phyloP scores from a whole-genome alignment of 2,329 filamentous ascomycete genomes.

The Fusarium phyllophilum region DNA sequence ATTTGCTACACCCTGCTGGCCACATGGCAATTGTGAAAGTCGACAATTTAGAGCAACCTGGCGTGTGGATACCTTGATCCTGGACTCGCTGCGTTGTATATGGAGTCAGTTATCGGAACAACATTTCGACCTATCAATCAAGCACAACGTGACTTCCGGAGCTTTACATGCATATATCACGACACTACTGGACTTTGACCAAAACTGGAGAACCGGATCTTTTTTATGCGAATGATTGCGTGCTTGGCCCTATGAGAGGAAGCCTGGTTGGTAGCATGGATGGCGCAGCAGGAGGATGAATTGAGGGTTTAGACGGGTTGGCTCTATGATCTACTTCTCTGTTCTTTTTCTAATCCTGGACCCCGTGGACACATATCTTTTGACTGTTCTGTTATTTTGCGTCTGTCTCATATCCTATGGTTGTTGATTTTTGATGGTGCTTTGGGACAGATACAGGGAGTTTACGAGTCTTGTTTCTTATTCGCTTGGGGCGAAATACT shows the following conservation, averaged over 20 bases:
- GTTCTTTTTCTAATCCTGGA: neutral
- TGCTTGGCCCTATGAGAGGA: neutral
- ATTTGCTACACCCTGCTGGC: constrained; percentile 26
- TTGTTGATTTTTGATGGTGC: neutral
- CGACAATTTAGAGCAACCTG: neutral
- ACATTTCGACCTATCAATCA: neutral
- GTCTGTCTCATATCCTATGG: neutral
- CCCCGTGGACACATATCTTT: constrained; percentile 11
- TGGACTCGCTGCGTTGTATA: neutral
- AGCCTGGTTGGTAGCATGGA: neutral
- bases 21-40: constrained; percentile 19
- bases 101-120: neutral
- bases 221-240: neutral
- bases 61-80: neutral
- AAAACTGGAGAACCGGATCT: neutral
- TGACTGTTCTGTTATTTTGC: neutral
- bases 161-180: neutral
- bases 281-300: neutral
- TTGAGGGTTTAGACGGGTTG: neutral
- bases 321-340: neutral
- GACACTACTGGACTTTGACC: neutral
- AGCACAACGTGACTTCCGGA: neutral
- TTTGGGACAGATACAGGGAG: constrained; percentile 9
- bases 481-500: neutral
- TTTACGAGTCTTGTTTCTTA: neutral